Conservation (phyloP, 2,329 filamentous ascomycete genomes). For the Monosporascus sp. region DNA sequence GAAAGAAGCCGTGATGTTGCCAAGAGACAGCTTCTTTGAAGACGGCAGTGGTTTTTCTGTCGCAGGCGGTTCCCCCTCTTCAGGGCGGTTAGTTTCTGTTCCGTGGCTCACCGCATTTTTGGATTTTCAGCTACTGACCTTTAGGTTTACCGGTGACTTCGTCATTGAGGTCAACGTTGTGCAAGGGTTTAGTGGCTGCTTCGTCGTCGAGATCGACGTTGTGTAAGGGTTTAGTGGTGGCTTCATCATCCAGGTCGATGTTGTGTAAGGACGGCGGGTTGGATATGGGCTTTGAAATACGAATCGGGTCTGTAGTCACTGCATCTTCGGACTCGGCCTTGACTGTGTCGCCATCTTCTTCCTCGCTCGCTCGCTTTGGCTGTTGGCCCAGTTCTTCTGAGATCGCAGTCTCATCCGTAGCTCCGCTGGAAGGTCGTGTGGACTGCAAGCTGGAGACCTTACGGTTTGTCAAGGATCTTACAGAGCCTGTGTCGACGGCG, state of each 20-base stretch:
- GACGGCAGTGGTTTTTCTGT: conserved; percentile 11
- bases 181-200: conserved; percentile 3
- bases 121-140: conserved; percentile 10
- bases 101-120: not conserved
- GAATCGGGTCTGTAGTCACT: conserved; percentile 27
- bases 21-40: conserved; percentile 56
- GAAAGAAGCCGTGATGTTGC: conserved; percentile 67
- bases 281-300: conserved; percentile 40
- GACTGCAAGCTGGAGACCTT: conserved; percentile 32
- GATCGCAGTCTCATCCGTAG: conserved; percentile 18
- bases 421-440: conserved; percentile 17
- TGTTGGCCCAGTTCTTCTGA: conserved; percentile 4
- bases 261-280: conserved; percentile 45
- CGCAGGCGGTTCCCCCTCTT: conserved; percentile 4
- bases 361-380: conserved; percentile 9
- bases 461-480: conserved; percentile 58
- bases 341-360: conserved; percentile 11
- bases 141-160: conserved; percentile 11
- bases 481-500: conserved; percentile 61
- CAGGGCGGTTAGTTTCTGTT: conserved; percentile 2
- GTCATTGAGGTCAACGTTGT: conserved; percentile 10
- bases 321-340: conserved; percentile 3
- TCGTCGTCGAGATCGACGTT: conserved; percentile 48
- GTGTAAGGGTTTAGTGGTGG: conserved; percentile 36
- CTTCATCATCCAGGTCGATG: conserved; percentile 63